phyloP scores from a whole-genome alignment of 192 early-diverging fungal species.

The Coemansia sp. region DNA sequence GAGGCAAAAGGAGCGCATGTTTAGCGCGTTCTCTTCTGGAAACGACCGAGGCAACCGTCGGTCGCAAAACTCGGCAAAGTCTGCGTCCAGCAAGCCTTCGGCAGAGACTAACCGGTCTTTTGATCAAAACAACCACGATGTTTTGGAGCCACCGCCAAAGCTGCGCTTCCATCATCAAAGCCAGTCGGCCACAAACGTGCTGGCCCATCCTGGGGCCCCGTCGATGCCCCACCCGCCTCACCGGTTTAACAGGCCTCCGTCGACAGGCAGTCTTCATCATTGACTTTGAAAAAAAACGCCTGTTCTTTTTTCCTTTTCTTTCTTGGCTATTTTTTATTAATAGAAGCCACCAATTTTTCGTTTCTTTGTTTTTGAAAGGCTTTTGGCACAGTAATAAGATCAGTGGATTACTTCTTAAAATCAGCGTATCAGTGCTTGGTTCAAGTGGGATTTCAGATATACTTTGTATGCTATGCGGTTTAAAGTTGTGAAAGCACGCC shows the following conservation, averaged over 20 bases:
- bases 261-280: constrained; percentile 12
- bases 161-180: constrained; percentile 38
- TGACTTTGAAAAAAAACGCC: neutral
- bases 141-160: constrained; percentile 19
- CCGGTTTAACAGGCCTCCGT: constrained; percentile 6
- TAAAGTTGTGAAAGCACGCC: too few relatives aligned
- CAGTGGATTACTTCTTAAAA: too few relatives aligned
- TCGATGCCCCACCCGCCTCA: neutral
- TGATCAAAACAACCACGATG: constrained; percentile 1
- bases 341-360: neutral
- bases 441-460: too few relatives aligned
- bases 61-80: constrained; percentile 6
- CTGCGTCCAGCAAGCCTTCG: constrained; percentile 15
- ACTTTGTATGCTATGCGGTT: too few relatives aligned
- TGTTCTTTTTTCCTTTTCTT: neutral
- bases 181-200: constrained; percentile 33
- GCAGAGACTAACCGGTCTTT: constrained; percentile 11
- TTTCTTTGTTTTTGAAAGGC: neutral
- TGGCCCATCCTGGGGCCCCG: neutral
- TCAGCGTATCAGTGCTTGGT: too few relatives aligned
- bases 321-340: neutral
- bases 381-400: too few relatives aligned
- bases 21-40: constrained; percentile 33
- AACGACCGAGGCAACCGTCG: constrained; percentile 13
- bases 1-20: constrained; percentile 37